Evolutionary conservation across 371 early-diverging fungal genomes (phyloP).

Genomic region (Lichtheimia ornata): DNA sequence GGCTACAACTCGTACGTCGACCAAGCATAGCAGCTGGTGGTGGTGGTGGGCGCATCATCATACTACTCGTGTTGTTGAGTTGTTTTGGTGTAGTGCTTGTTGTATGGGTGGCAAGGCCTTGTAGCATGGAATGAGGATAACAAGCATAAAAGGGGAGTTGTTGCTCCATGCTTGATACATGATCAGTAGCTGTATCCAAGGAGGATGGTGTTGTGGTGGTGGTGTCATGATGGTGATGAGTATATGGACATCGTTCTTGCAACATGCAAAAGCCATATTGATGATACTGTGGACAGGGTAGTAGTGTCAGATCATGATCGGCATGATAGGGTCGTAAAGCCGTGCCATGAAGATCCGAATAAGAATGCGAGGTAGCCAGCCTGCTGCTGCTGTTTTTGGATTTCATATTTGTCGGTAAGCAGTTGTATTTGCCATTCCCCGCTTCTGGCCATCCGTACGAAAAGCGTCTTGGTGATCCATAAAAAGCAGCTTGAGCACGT

Average conservation of each 20-base stretch:
- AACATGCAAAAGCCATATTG: constrained; percentile 62
- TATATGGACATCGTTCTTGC: constrained; percentile 61
- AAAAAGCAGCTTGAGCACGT: constrained; percentile 34
- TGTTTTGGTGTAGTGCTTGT: background rate
- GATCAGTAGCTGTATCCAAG: constrained; percentile 16
- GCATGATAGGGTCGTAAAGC: constrained; percentile 14
- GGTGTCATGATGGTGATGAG: too few species aligned
- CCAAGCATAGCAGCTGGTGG: constrained; percentile 6
- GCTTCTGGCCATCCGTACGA: constrained; percentile 35
- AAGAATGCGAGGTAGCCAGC: constrained; percentile 26
- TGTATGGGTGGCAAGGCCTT: constrained; percentile 9
- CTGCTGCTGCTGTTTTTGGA: constrained; percentile 10
- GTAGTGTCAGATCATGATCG: constrained; percentile 5
- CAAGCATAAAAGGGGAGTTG: constrained; percentile 10
- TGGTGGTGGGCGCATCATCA: background rate
- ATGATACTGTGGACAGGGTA: constrained; percentile 42
- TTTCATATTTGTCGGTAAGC: constrained; percentile 13
- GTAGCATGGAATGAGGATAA: constrained; percentile 18
- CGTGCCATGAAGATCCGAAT: constrained; percentile 31
- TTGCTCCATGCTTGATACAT: constrained; percentile 1
- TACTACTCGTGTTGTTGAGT: background rate
- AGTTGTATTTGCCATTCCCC: constrained; percentile 7
- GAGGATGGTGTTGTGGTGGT: constrained; percentile 11
- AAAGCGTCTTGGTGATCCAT: constrained; percentile 27
- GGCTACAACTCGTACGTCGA: constrained; percentile 8